phyloP scores from a whole-genome alignment of 345 rosid species.

The Eucalyptus regnans region DNA sequence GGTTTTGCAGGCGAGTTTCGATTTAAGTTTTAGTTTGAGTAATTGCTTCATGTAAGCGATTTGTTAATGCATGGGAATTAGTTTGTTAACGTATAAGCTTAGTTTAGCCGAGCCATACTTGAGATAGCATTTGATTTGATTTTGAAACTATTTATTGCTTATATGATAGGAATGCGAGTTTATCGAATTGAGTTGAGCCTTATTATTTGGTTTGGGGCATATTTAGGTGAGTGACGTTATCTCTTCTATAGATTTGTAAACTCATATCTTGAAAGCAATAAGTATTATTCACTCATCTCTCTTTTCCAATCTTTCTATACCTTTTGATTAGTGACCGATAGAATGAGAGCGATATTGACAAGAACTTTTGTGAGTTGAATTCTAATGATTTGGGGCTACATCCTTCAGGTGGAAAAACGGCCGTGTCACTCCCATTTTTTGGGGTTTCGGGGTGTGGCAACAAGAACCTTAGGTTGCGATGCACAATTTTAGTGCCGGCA shows the following conservation, averaged over 20 bases:
- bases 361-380: too few relatives aligned
- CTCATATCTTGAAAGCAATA: fast-evolving
- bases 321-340: too few relatives aligned
- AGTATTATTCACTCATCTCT: fast-evolving
- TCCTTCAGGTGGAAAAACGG: fast-evolving
- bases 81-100: fast-evolving
- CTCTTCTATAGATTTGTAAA: too few relatives aligned
- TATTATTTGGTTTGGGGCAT: too few relatives aligned
- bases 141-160: too few relatives aligned
- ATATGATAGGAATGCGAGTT: too few relatives aligned
- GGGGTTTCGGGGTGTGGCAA: too few relatives aligned
- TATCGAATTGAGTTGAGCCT: too few relatives aligned
- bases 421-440: fast-evolving
- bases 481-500: neutral
- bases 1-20: fast-evolving
- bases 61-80: fast-evolving
- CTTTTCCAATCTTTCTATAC: too few relatives aligned
- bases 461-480: neutral
- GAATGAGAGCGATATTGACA: fast-evolving
- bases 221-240: too few relatives aligned
- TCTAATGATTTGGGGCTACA: fast-evolving
- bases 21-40: too few relatives aligned
- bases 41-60: fast-evolving
- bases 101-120: fast-evolving
- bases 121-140: too few relatives aligned